These are phyloP conservation scores for Lodderomyces theae DNA, from an alignment of 1,139 yeast genomes.

Conservation along the genomic window DNA sequence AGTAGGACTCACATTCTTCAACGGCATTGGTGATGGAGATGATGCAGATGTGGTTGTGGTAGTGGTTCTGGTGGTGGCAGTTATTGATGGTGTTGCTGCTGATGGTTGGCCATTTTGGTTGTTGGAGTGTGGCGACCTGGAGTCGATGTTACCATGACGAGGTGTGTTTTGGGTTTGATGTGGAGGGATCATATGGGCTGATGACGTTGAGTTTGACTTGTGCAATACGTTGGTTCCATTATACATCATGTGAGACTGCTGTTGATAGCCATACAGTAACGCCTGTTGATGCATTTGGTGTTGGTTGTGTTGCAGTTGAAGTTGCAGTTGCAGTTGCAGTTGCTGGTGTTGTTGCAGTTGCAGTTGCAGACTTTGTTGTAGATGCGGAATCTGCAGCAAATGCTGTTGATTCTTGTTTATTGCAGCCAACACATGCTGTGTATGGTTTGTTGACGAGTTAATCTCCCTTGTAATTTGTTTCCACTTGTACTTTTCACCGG, in stretches of 20 bases:
- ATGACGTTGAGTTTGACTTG: neutral
- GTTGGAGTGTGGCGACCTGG: neutral
- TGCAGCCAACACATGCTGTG: conserved; percentile 19
- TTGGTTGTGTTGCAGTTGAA: no score
- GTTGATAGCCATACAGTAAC: conserved; percentile 2
- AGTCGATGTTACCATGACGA: neutral
- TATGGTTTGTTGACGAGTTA: conserved; percentile 20
- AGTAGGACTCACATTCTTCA: conserved; percentile 43
- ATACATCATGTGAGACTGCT: neutral
- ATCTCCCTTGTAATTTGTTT: conserved; percentile 47
- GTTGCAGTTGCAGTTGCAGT: conserved; percentile 6
- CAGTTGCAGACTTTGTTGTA: conserved; percentile 13
- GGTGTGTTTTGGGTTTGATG: neutral
- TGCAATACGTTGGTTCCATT: neutral
- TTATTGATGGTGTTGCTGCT: neutral
- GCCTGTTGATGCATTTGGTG: conserved; percentile 4
- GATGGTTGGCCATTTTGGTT: neutral
- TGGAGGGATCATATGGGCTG: neutral
- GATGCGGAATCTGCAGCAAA: conserved; percentile 3
- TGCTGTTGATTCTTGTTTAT: conserved; percentile 6
- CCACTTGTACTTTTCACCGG: conserved; percentile 49
- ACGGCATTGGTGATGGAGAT: conserved; percentile 12
- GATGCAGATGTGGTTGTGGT: neutral
- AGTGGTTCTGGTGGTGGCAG: neutral
- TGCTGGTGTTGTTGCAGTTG: conserved; percentile 2